Base-by-base conservation (phyloP, 305 asterid species). In the Vinca major region DNA sequence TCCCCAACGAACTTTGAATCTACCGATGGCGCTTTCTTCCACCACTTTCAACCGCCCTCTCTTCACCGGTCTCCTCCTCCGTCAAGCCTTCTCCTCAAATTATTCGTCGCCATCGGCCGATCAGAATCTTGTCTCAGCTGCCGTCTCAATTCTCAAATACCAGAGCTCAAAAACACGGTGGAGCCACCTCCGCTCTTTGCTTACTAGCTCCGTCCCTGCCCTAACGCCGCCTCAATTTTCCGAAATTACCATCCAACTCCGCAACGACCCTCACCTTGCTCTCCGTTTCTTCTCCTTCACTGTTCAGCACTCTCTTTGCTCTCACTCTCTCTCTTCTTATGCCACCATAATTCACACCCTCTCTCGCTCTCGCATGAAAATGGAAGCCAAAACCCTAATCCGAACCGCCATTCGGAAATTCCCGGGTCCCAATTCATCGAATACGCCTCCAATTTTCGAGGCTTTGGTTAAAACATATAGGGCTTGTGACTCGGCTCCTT, bases 141-240 rank as follows among this genome's bases (percentile, higher is more conserved):
- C 91, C 56, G 88, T 86, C 65, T 81, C 91, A 20, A 85, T 87
- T 73, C 95, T 92, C 70, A 85, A 80, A 71, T 88, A 92, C 83
- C 96, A 86, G 78, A 95, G 93, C 68, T 88, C 96, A 17, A 88
- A 86, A 76, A 74, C 93, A 69, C 86, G 98, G 62, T 89, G 98
- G 96, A 80, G 86, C 21, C 70, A 89, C 67, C 90, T 92, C 74
- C 96, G 92, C 53, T 78, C 93, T 54, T 84, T 89, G 62, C 64
- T 86, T 54, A 63, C 86, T 65, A 21, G 26, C 58, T 10, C 8
- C 7, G 3, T 3, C 54, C 7, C 58, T 0, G 79, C 74, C 68
- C 85, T 91, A 75, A 76, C 84, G 54, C 77, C 98, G 14, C 57
- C 87, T 55, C 90, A 92, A 37, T 83, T 88, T 67, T 87, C 96